A percentile compares a stretch with the other conserved stretches of the same genome.
Evolutionary conservation across 257 asterid species (phyloP).

Genomic region (Prunella vulgaris): DNA sequence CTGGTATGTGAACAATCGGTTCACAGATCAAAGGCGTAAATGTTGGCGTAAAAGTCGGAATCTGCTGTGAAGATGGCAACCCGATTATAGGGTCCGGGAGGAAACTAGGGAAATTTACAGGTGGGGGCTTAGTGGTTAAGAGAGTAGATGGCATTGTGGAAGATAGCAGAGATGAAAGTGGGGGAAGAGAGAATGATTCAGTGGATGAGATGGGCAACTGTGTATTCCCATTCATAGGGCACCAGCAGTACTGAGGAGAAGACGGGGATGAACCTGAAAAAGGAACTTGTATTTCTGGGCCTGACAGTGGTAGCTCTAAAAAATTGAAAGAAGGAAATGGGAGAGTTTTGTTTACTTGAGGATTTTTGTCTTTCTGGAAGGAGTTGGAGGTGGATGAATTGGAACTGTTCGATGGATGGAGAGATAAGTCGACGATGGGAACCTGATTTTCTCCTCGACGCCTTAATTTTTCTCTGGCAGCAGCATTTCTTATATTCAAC

Average conservation of each 20-base stretch:
- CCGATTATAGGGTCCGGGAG: slow-evolving; percentile 39
- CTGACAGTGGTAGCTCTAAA: slow-evolving; percentile 30
- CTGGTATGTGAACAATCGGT: slow-evolving; percentile 85
- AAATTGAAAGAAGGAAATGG: slow-evolving; percentile 33
- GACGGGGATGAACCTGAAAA: slow-evolving; percentile 36
- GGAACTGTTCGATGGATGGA: slow-evolving; percentile 9
- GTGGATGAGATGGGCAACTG: slow-evolving; percentile 41
- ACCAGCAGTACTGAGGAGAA: slow-evolving; percentile 88
- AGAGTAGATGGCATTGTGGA: slow-evolving; percentile 42
- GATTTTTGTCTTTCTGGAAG: slow-evolving; percentile 31
- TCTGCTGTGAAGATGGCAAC: slow-evolving; percentile 51
- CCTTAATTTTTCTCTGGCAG: slow-evolving; percentile 42
- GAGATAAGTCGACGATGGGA: background rate
- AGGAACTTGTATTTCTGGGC: slow-evolving; percentile 37
- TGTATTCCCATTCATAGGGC: slow-evolving; percentile 49
- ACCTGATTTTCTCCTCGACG: slow-evolving; percentile 44
- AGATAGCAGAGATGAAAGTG: slow-evolving; percentile 54
- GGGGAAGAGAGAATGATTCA: slow-evolving; percentile 53
- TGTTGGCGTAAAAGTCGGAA: slow-evolving; percentile 63
- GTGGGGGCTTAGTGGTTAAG: slow-evolving; percentile 40
- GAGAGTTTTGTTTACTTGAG: slow-evolving; percentile 26
- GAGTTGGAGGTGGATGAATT: slow-evolving; percentile 31
- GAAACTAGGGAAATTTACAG: slow-evolving; percentile 59
- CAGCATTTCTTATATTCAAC: slow-evolving; percentile 39
- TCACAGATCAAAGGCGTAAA: slow-evolving; percentile 83